Base-by-base conservation (phyloP, 345 rosid species). In the Brassica rapa region DNA sequence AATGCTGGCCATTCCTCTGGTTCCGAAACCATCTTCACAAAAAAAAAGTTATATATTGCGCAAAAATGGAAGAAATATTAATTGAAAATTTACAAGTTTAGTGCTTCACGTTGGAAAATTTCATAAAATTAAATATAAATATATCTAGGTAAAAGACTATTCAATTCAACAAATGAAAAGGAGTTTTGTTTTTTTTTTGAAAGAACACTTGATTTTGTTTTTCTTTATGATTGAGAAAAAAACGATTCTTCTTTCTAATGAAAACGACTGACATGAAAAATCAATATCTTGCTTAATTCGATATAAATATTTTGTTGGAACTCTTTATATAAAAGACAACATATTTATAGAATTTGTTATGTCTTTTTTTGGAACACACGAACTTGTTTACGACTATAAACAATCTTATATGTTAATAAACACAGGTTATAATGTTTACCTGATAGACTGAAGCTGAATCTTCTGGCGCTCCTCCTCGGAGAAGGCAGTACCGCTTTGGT, bases 361-460 rank as follows among this genome's bases (percentile, higher is more conserved):
- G 37, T 64, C 8, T 24, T 24, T 24, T 24, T 24, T 24, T 24
- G 25, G 25, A 24, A 24, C 25, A 24, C 25, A 24, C 25, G 25
- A 24, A 24, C 25, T 24, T 24, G 25, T 24, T 24, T 24, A 24
- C 25, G 25, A 24, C 25, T 24, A 24, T 24, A 24, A 24, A 24
- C 25, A 24, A 24, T 24, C 2, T 24, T 1, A 24, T 24, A 24
- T 24, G 1, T 24, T 24, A 24, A 24, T 24, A 24, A 24, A 24
- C 25, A 24, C 25, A 24, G 7, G 35, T 59, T 7, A 21, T 61
- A 30, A 24, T 46, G 32, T 66, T 41, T 11, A 90, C 97, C 97
- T 90, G 87, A 94, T 94, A 63, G 98, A 94, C 82, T 92, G 97
- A 57, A 94, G 95, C 85, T 94, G 98, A 84, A 83, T 87, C 76